Conservation (phyloP, 139 green algal genomes). For the Micromonas commoda region DNA sequence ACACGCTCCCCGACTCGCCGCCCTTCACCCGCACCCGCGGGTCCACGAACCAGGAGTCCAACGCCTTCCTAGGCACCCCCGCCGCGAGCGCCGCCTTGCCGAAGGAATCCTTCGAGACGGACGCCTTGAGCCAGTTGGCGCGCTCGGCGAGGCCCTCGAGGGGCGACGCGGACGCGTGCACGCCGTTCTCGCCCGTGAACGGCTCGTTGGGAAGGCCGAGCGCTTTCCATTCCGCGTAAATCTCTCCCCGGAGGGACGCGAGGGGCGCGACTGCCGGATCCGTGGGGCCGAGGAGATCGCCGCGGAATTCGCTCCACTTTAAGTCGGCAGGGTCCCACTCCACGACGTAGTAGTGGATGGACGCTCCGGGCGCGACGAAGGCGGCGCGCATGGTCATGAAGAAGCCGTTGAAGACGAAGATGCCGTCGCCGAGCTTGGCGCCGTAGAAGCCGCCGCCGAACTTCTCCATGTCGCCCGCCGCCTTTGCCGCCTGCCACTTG, state of each 20-base stretch:
- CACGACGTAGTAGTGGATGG: constrained; percentile 36
- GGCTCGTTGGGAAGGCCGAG: constrained; percentile 16
- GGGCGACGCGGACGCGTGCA: constrained; percentile 31
- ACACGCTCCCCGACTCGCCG: constrained; percentile 13
- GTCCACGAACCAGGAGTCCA: constrained; percentile 26
- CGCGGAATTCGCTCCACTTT: constrained; percentile 26
- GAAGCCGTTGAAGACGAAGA: constrained; percentile 37
- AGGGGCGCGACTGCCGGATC: constrained; percentile 29
- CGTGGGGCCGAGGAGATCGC: constrained; percentile 27
- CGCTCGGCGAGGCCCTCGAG: constrained; percentile 28
- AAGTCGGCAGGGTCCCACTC: constrained; percentile 25
- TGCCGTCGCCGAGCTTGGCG: background rate
- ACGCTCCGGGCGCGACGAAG: constrained; percentile 20
- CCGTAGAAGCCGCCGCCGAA: too few relatives aligned
- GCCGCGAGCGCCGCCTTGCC: constrained; percentile 6
- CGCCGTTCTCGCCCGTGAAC: constrained; percentile 32
- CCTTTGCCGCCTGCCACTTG: constrained; percentile 20
- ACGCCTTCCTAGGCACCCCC: constrained; percentile 11
- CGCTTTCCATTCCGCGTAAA: constrained; percentile 24
- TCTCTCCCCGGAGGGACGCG: constrained; percentile 19
- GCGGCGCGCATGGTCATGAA: constrained; percentile 33
- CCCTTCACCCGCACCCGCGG: background rate
- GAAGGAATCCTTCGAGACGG: constrained; percentile 14
- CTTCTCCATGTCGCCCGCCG: constrained; percentile 25
- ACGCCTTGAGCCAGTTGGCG: constrained; percentile 21